These are phyloP conservation scores for Geotrichum fermentans DNA, from an alignment of 1,139 yeast species.

Conservation along the genomic window DNA sequence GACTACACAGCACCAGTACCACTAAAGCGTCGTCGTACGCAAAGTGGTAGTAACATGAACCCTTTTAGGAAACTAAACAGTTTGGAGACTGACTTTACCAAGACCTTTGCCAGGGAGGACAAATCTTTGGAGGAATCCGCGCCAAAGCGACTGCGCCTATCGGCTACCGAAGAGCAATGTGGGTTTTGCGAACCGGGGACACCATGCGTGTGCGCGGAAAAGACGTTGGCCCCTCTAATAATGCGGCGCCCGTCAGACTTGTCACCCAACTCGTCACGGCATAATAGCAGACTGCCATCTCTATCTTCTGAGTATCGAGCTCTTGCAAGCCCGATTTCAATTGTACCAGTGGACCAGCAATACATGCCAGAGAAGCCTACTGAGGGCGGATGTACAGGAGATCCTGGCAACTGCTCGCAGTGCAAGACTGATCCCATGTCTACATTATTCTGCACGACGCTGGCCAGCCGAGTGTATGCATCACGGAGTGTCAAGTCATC, in stretches of 20 bases:
- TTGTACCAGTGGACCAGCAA: slow-evolving; percentile 15
- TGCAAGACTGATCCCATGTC: slow-evolving; percentile 88
- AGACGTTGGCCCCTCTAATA: slow-evolving; percentile 5
- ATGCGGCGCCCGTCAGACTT: neutral
- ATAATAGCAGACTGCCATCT: slow-evolving; percentile 1
- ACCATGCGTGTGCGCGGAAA: slow-evolving; percentile 83
- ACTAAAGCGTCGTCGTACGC: slow-evolving; percentile 13
- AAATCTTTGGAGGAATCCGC: slow-evolving; percentile 12
- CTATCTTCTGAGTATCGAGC: slow-evolving; percentile 1
- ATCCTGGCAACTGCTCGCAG: slow-evolving; percentile 82
- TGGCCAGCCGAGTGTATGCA: slow-evolving; percentile 46
- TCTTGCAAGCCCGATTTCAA: slow-evolving; percentile 7
- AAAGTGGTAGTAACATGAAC: slow-evolving; percentile 3
- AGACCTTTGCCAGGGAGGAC: slow-evolving; percentile 28
- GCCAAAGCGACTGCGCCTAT: neutral
- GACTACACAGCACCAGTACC: slow-evolving; percentile 13
- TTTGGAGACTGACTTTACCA: slow-evolving; percentile 36
- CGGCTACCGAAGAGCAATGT: slow-evolving; percentile 62
- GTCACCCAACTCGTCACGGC: neutral
- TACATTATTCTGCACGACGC: slow-evolving; percentile 78
- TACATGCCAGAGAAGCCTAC: neutral
- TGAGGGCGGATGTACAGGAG: slow-evolving; percentile 65
- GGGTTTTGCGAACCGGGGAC: slow-evolving; percentile 91
- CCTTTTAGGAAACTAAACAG: slow-evolving; percentile 8
- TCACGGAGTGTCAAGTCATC: slow-evolving; percentile 13